phyloP scores from a whole-genome alignment of 2,329 filamentous ascomycete genomes.

The Aspergillus fischeri region DNA sequence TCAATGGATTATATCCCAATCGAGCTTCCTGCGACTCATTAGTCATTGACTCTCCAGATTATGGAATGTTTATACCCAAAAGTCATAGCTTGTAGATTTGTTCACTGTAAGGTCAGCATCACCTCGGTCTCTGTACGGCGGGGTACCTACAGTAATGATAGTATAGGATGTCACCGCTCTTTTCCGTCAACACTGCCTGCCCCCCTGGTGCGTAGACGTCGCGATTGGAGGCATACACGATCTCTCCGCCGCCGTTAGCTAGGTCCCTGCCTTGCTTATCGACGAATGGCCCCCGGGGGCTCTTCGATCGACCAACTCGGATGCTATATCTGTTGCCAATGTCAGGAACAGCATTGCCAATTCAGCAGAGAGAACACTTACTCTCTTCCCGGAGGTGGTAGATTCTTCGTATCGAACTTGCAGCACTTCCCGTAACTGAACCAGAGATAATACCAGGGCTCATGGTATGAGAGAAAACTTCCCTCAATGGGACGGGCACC shows the following conservation, averaged over 20 bases:
- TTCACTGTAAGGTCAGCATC: slow-evolving; percentile 23
- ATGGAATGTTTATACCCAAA: slow-evolving; percentile 19
- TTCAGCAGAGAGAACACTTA: slow-evolving; percentile 10
- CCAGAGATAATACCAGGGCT: slow-evolving; percentile 33
- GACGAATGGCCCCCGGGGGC: slow-evolving; percentile 52
- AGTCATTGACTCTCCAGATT: slow-evolving; percentile 8
- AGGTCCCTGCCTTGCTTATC: slow-evolving; percentile 53
- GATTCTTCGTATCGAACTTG: slow-evolving; percentile 20
- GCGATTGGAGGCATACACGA: slow-evolving; percentile 57
- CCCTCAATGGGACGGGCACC: slow-evolving; percentile 32
- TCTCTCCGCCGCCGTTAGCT: slow-evolving; percentile 54
- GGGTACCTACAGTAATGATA: slow-evolving; percentile 31
- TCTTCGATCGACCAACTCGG: slow-evolving; percentile 56
- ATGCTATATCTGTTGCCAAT: slow-evolving; percentile 53
- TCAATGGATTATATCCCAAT: slow-evolving; percentile 28
- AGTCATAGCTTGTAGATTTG: slow-evolving; percentile 25
- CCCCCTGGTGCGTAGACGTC: slow-evolving; percentile 64
- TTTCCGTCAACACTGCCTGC: slow-evolving; percentile 56
- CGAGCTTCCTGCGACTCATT: slow-evolving; percentile 25
- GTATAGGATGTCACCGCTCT: slow-evolving; percentile 27
- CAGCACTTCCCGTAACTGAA: slow-evolving; percentile 34
- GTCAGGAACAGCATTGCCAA: background rate
- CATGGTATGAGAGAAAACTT: slow-evolving; percentile 25
- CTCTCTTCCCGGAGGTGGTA: slow-evolving; percentile 53
- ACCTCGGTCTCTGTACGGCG: background rate